phyloP scores from a whole-genome alignment of 225 moss, liverwort and hornwort species.

The Pleurozium schreberi region DNA sequence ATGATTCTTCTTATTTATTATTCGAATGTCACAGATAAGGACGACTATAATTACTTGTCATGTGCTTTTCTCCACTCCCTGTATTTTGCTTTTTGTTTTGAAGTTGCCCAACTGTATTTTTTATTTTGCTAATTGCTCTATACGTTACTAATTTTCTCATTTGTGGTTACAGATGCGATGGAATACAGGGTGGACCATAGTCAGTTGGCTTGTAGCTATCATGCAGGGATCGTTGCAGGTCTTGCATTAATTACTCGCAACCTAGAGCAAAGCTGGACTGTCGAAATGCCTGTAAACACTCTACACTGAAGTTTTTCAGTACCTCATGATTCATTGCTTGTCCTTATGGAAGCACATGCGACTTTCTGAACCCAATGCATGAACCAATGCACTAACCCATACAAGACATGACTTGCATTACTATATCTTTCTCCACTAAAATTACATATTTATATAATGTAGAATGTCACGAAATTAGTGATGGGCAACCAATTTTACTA shows the following conservation, averaged over 20 bases:
- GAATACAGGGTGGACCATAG: conserved; percentile 81
- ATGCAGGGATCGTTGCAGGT: conserved; percentile 83
- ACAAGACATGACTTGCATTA: too few relatives aligned
- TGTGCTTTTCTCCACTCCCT: background rate
- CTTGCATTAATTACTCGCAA: conserved; percentile 60
- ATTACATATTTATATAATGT: too few relatives aligned
- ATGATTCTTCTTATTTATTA: background rate
- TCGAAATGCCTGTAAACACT: conserved; percentile 46
- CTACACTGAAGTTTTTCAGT: background rate
- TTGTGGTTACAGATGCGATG: conserved; percentile 17
- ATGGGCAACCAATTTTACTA: too few relatives aligned
- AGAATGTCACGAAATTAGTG: too few relatives aligned
- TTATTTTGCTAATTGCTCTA: background rate
- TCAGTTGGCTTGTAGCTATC: conserved; percentile 81
- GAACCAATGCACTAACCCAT: too few relatives aligned
- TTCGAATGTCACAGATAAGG: background rate
- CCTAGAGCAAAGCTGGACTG: conserved; percentile 56
- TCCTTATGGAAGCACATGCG: too few relatives aligned
- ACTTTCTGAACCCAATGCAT: too few relatives aligned
- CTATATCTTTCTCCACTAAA: too few relatives aligned
- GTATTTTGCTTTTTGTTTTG: background rate
- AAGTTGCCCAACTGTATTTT: background rate
- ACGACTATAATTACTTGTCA: background rate
- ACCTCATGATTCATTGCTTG: too few relatives aligned
- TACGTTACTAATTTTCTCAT: background rate